Evolutionary conservation across 345 rosid species (phyloP), one percentile per base, ranked within the genome.

Genomic region (Sonneratia alba): DNA sequence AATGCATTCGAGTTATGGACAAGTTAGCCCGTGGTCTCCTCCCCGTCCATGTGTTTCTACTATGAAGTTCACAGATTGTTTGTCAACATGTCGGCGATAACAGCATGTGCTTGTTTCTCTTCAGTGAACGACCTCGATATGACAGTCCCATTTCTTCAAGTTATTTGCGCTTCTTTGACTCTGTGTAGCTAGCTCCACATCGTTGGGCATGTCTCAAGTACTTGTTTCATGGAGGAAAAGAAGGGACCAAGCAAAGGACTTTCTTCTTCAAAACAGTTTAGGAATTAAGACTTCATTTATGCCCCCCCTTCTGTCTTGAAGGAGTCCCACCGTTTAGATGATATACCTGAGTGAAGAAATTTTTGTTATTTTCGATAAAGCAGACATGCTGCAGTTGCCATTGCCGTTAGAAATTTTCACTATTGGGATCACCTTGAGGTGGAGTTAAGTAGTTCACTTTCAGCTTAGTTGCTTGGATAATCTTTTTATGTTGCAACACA

Each of bases 171-270:
- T 42, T 12, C 45, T 59, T 68, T 78, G 32, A 53, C 32, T 8
- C 13, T 53, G 4, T 74, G 73, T 88, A 89, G 97, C 97, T 88
- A 89, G 97, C 97, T 94, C 85, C 85, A 79, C 24, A 89, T 94
- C 73, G 76, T 86, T 10, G 84, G 97, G 61, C 96, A 89, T 72
- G 57, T 82, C 73, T 86, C 97, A 49, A 73, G 74, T 66, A 77
- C 55, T 76, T 76, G 70, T 73, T 67, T 57, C 73, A 48, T 83
- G 67, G 75, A 73, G 67, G 75, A 73, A 68, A 77, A 77, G 83
- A 82, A 77, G 73, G 73, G 74, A 78, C 73, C 87, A 36, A 76
- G 67, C 71, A 77, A 73, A 73, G 71, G 77, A 55, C 49, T 56
- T 66, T 42, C 72, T 74, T 65, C 80, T 66, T 55, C 79, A 12